Evolutionary conservation across 2,329 filamentous ascomycete species (phyloP).

Genomic region (Botrytis byssoidea): DNA sequence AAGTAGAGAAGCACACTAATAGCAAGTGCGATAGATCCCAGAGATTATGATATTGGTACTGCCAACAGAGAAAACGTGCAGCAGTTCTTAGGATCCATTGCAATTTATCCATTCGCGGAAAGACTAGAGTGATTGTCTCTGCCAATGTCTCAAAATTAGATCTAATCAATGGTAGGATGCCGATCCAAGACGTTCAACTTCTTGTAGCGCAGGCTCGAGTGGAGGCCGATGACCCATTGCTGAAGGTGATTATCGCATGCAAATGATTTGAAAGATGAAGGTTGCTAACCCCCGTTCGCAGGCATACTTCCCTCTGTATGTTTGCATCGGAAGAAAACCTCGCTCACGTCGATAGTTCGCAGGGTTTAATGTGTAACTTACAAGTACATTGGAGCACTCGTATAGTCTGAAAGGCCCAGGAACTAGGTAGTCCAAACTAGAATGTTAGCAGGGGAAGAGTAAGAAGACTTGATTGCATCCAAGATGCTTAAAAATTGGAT

Average conservation of each 20-base stretch:
- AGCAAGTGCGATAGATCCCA: constrained; percentile 43
- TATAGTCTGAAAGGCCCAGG: background rate
- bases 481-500: background rate
- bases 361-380: background rate
- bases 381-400: background rate
- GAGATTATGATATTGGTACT: constrained; percentile 52
- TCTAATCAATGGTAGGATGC: constrained; percentile 47
- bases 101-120: constrained; percentile 54
- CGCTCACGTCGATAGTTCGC: constrained; percentile 30
- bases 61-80: constrained; percentile 56
- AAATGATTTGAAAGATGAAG: background rate
- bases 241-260: constrained; percentile 50
- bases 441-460: constrained; percentile 5
- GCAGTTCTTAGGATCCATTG: constrained; percentile 53
- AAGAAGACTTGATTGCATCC: background rate
- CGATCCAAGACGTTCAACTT: constrained; percentile 55
- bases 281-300: constrained; percentile 24
- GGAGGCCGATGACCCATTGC: constrained; percentile 52
- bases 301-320: constrained; percentile 64
- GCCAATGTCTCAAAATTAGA: constrained; percentile 12
- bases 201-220: constrained; percentile 55
- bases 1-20: background rate
- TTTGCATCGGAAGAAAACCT: constrained; percentile 62
- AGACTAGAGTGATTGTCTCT: constrained; percentile 29
- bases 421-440: background rate